phyloP scores from a whole-genome alignment of 768 basidiomycete species.

The Boletus speciosus region DNA sequence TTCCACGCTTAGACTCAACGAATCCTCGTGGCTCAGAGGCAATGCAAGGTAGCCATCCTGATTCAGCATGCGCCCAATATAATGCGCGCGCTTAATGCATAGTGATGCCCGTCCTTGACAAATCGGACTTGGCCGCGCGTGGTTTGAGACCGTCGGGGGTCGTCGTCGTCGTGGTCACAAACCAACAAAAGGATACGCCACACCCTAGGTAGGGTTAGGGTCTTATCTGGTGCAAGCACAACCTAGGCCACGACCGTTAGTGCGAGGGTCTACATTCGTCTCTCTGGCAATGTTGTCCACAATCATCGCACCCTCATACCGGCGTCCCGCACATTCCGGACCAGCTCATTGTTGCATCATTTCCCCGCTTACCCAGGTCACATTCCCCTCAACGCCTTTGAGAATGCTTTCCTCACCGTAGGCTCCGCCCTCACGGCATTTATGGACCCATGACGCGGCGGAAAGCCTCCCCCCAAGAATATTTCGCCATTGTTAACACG shows the following conservation, averaged over 20 bases:
- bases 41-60: slow-evolving; percentile 8
- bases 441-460: slow-evolving; percentile 77
- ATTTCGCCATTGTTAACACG: background rate
- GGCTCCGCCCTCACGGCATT: slow-evolving; percentile 86
- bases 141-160: background rate
- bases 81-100: background rate
- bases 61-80: background rate
- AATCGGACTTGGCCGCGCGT: no score
- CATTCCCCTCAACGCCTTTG: slow-evolving; percentile 76
- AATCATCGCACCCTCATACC: background rate
- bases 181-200: background rate
- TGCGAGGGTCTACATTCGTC: background rate
- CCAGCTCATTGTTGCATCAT: slow-evolving; percentile 4
- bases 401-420: slow-evolving; percentile 79
- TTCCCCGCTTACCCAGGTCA: slow-evolving; percentile 72
- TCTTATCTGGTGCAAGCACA: background rate
- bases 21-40: slow-evolving; percentile 13
- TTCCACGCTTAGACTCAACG: slow-evolving; percentile 8
- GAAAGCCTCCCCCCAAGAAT: slow-evolving; percentile 41
- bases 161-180: background rate
- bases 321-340: slow-evolving; percentile 12
- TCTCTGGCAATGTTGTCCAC: background rate
- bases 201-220: slow-evolving; percentile 22
- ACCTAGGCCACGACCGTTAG: background rate
- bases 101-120: background rate